phyloP scores from a whole-genome alignment of 1,139 yeast genomes.

The Schwanniomyces etchellsii region DNA sequence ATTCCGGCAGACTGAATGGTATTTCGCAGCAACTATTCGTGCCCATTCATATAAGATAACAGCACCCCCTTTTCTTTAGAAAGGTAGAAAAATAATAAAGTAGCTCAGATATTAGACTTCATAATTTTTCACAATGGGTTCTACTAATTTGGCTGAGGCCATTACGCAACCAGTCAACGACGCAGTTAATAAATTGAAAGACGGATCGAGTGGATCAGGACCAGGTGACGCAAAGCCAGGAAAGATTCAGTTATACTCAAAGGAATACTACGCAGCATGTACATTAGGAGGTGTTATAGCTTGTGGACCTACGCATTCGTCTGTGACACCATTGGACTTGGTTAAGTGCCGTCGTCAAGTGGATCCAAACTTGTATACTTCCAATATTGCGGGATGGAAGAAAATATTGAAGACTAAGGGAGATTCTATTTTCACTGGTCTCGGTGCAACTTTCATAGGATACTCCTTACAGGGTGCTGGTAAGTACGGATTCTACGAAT shows the following conservation, averaged over 20 bases:
- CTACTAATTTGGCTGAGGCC: conserved; percentile 21
- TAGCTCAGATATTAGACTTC: no score
- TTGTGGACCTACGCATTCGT: conserved; percentile 94
- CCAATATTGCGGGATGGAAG: conserved; percentile 75
- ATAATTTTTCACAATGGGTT: no score
- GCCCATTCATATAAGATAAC: no score
- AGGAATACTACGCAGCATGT: conserved; percentile 77
- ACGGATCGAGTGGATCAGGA: conserved; percentile 10
- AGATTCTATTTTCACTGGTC: conserved; percentile 73
- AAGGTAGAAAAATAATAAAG: no score
- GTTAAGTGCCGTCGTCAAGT: conserved; percentile 94
- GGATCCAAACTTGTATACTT: conserved; percentile 60
- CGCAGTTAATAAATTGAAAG: conserved; percentile 15
- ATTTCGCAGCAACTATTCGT: conserved; percentile 1
- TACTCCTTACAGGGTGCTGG: conserved; percentile 95
- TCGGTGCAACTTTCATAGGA: conserved; percentile 88
- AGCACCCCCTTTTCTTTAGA: no score
- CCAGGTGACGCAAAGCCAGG: conserved; percentile 5
- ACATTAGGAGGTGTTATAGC: conserved; percentile 86
- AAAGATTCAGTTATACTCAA: conserved; percentile 50
- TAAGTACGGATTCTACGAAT: conserved; percentile 91
- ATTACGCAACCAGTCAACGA: conserved; percentile 29
- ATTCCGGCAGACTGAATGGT: background rate
- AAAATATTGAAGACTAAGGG: conserved; percentile 72
- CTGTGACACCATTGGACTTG: conserved; percentile 86